Conservation (phyloP, 331 rosid species). For the Stylosanthes scabra region DNA sequence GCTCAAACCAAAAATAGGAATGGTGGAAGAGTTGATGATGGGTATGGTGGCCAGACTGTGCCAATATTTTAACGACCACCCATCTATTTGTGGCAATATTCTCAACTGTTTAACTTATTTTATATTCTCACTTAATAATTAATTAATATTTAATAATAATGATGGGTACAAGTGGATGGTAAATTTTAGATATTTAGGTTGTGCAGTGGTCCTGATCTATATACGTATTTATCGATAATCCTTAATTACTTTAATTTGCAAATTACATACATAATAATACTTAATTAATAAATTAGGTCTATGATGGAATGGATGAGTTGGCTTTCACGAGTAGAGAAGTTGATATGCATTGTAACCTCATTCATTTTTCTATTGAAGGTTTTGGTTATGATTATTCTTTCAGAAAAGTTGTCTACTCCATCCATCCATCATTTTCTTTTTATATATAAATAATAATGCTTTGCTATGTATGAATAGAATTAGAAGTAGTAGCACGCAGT, state of each 20-base stretch:
- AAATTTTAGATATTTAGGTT: conserved; percentile 20
- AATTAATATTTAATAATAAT: too few species aligned
- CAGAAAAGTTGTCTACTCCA: background rate
- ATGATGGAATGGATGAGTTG: conserved; percentile 21
- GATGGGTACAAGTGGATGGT: conserved; percentile 29
- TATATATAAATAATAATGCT: background rate
- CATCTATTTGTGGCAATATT: conserved; percentile 40
- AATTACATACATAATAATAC: background rate
- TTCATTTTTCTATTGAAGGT: conserved; percentile 14
- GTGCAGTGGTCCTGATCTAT: conserved; percentile 34
- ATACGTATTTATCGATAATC: too few species aligned
- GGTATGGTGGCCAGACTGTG: conserved; percentile 35
- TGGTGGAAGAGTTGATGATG: conserved; percentile 13
- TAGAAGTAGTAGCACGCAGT: background rate
- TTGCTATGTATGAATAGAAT: conserved; percentile 12
- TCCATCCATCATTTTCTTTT: background rate
- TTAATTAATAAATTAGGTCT: conserved; percentile 23
- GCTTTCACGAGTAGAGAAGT: conserved; percentile 3
- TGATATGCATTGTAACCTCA: background rate
- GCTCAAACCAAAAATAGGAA: conserved; percentile 11
- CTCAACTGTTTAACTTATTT: conserved; percentile 15
- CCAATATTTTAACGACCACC: conserved; percentile 22
- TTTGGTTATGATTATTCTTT: conserved; percentile 26
- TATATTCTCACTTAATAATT: background rate
- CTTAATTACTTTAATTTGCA: background rate